These are phyloP conservation scores for Theileria orientalis DNA, from an alignment of 169 alveolate genomes.

Conservation along the genomic window DNA sequence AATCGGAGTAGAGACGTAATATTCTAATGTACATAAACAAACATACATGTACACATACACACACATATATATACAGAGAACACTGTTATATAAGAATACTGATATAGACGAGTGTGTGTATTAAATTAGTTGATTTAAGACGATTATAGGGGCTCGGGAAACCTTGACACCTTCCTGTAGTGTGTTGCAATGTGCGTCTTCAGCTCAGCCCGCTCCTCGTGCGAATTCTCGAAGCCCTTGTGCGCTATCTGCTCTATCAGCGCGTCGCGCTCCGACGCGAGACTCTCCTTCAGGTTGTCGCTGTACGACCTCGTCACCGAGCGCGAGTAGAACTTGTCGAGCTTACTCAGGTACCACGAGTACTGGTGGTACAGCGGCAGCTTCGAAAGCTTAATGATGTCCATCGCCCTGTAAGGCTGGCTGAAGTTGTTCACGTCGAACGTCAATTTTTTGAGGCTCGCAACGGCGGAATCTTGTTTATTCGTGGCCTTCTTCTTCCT, in stretches of 20 bases:
- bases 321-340: constrained; percentile 5
- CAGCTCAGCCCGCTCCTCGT: constrained; percentile 6
- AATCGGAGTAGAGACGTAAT: no score
- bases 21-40: no score
- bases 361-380: constrained; percentile 41
- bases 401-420: constrained; percentile 47
- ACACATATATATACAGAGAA: neutral
- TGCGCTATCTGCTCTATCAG: constrained; percentile 51
- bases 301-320: constrained; percentile 28
- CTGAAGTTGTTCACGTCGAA: constrained; percentile 14
- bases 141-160: constrained; percentile 39
- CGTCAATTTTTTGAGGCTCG: neutral
- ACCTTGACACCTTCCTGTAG: constrained; percentile 17
- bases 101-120: neutral
- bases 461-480: neutral
- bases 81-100: neutral
- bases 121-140: neutral
- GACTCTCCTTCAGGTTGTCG: neutral
- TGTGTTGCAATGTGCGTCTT: constrained; percentile 24
- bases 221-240: neutral
- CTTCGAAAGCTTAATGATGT: constrained; percentile 48
- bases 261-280: constrained; percentile 34
- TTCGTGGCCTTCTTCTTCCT: constrained; percentile 2
- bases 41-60: neutral
- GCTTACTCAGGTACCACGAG: constrained; percentile 35